Base-by-base conservation (phyloP, 768 basidiomycete species). In the Chalciporus sphaerocephalus region DNA sequence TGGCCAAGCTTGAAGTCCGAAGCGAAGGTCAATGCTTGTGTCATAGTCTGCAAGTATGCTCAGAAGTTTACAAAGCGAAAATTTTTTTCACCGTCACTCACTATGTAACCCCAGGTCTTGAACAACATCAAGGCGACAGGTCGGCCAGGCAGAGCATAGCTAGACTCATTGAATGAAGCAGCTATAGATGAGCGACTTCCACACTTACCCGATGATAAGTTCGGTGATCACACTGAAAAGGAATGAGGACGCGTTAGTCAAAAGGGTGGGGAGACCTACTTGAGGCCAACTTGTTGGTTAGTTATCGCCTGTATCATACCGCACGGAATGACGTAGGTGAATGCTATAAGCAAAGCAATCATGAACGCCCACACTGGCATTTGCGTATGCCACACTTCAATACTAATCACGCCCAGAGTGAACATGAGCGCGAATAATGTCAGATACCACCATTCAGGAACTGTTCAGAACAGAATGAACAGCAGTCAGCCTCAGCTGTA, bases 381-480 rank as follows among this genome's bases (percentile, higher is more conserved):
- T 43, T 75, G 70, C 28, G 83, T 82, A 21, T 82, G 73, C 87
- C 86, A 89, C 27, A 80, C 69, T 60, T 83, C 80, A 50, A 89
- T 85, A n/a, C 75, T 70, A 42, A 89, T 61, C 27, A 87, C 65
- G 43, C 86, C 85, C 45, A 85, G 76, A 0, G 68, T 73, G 56
- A 87, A 87, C 79, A 85, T 85, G 48, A 81, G 74, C 76, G 44
- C 16, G 65, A 90, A 87, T 40, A 92, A 73, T 34, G 73, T 57
- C 8, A 70, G 61, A 61, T 91, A 92, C 90, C 90, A 92, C 88
- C 86, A 91, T 48, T 90, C 78, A 1, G 89, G 90, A 13, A 92
- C 83, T 64, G 85, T 25, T 7, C 11, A 32, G 8, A 39, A 34
- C 7, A 38, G 7, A 22, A 16, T 15, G 4, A 13, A 12, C 27